phyloP scores from a whole-genome alignment of 345 rosid species.

The Firmiana major region DNA sequence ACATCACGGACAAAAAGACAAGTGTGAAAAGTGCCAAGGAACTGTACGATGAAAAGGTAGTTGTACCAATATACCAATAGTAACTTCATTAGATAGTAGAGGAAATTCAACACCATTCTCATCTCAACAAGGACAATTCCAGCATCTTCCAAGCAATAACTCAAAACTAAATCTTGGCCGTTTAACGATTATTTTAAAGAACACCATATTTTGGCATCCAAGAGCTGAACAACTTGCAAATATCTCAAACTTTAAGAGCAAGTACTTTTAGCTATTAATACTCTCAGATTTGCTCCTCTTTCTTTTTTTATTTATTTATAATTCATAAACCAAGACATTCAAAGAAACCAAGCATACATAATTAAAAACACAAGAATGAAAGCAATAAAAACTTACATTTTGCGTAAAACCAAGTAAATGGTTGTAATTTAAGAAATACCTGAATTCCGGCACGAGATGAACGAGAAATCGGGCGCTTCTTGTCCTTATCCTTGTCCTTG shows the following conservation, averaged over 20 bases:
- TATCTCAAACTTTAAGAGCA: no score
- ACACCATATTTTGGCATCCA: no score
- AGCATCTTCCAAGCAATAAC: background rate
- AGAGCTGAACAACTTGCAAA: no score
- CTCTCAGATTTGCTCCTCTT: background rate
- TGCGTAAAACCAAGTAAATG: background rate
- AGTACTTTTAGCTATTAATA: background rate
- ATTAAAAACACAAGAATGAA: background rate
- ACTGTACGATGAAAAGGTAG: background rate
- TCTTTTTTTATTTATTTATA: no score
- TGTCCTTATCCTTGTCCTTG: constrained; percentile 72
- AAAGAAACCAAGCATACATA: background rate
- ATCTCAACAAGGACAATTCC: background rate
- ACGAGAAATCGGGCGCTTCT: constrained; percentile 80
- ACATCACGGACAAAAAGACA: background rate
- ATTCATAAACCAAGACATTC: background rate
- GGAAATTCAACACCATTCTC: background rate
- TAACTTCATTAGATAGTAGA: background rate
- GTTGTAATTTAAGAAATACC: constrained; percentile 28
- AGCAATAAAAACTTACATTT: background rate
- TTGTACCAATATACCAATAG: background rate
- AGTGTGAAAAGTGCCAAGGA: background rate
- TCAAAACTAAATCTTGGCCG: no score
- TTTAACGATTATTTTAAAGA: no score
- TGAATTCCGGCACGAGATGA: constrained; percentile 95